phyloP scores from a whole-genome alignment of 225 moss, liverwort and hornwort species.

The Bryoerythrophyllum caledonicum region DNA sequence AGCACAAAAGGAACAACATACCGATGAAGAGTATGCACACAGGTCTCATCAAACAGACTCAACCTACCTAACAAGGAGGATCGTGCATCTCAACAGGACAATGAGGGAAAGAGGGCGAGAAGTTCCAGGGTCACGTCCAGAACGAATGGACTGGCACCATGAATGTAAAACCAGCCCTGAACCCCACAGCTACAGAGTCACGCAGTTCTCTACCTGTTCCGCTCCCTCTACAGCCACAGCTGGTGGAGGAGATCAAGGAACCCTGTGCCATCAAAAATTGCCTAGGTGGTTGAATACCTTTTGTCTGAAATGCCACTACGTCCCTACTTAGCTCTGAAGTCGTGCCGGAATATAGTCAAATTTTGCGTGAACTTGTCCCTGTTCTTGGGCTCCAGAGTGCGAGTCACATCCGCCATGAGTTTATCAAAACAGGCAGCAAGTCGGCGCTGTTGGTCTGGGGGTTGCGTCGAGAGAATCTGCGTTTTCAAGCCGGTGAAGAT shows the following conservation, averaged over 20 bases:
- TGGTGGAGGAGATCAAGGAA: conserved; percentile 34
- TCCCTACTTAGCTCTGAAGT: conserved; percentile 62
- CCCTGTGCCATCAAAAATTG: conserved; percentile 57
- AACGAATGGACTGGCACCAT: conserved; percentile 33
- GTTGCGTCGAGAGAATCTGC: conserved; percentile 61
- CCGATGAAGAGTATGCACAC: conserved; percentile 18
- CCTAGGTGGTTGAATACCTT: conserved; percentile 41
- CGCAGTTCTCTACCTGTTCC: conserved; percentile 42
- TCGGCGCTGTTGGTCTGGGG: conserved; percentile 59
- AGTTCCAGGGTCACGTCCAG: conserved; percentile 27
- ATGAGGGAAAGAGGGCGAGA: conserved; percentile 26
- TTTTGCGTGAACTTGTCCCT: conserved; percentile 71
- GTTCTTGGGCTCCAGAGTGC: conserved; percentile 69
- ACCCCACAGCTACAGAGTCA: conserved; percentile 34
- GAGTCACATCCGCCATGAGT: conserved; percentile 60
- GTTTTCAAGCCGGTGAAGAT: conserved; percentile 59
- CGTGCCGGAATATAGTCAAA: conserved; percentile 67
- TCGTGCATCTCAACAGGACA: conserved; percentile 30
- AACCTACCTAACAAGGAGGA: conserved; percentile 17
- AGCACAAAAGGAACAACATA: conserved; percentile 22
- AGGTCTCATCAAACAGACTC: conserved; percentile 14
- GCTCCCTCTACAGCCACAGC: conserved; percentile 22
- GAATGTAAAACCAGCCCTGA: conserved; percentile 36
- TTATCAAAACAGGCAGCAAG: conserved; percentile 65
- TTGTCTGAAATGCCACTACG: conserved; percentile 33